phyloP scores from a whole-genome alignment of 2,329 filamentous ascomycete species.

The Arthroderma sp. region DNA sequence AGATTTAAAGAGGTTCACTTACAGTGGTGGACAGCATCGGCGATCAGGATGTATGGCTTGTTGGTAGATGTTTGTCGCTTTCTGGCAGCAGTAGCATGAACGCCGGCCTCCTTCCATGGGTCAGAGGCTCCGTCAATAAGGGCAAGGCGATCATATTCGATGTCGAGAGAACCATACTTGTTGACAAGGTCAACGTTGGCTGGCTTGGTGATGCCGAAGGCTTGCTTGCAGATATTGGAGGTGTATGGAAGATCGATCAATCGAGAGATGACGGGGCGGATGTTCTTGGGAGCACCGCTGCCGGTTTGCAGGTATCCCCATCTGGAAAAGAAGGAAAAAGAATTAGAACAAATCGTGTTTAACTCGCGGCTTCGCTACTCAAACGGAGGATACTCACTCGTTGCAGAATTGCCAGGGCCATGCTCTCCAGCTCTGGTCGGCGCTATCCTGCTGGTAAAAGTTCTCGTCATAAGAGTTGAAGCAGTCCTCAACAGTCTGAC shows the following conservation, averaged over 20 bases:
- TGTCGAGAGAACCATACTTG: constrained; percentile 60
- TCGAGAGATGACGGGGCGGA: constrained; percentile 60
- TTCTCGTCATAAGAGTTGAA: constrained; percentile 40
- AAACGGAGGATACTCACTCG: constrained; percentile 20
- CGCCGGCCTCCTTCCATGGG: constrained; percentile 65
- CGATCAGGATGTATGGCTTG: constrained; percentile 63
- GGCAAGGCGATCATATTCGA: constrained; percentile 63
- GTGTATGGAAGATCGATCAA: constrained; percentile 52
- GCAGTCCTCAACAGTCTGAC: constrained; percentile 39
- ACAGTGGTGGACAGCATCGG: constrained; percentile 70
- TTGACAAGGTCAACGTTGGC: constrained; percentile 58
- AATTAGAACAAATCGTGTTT: neutral
- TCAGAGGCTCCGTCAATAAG: constrained; percentile 67
- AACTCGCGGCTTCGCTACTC: too few relatives aligned
- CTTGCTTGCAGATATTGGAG: constrained; percentile 50
- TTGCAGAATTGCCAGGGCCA: constrained; percentile 51
- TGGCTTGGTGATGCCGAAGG: constrained; percentile 56
- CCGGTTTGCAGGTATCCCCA: constrained; percentile 74
- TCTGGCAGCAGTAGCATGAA: constrained; percentile 52
- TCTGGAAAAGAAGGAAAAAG: constrained; percentile 25
- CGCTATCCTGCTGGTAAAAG: constrained; percentile 35
- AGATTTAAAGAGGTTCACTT: constrained; percentile 45
- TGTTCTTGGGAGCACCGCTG: constrained; percentile 50
- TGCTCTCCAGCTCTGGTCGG: constrained; percentile 35
- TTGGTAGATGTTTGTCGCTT: constrained; percentile 47